Conservation (phyloP, 208 protist species). For the Borovskyia barvae region DNA sequence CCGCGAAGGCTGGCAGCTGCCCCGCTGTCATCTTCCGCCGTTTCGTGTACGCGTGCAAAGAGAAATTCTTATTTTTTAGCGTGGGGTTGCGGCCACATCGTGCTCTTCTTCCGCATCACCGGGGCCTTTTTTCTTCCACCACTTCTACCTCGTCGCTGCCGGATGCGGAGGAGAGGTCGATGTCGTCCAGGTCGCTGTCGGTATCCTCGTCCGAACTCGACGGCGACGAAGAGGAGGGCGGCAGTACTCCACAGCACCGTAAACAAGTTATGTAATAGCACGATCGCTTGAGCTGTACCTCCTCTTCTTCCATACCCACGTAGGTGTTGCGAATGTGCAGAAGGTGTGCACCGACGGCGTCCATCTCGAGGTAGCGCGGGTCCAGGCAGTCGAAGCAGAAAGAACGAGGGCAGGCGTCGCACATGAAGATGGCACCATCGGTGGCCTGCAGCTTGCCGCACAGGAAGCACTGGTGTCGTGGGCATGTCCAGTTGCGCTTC, state of each 20-base stretch:
- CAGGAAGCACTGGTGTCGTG: slow-evolving; percentile 56
- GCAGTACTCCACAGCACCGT: slow-evolving; percentile 64
- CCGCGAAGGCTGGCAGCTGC: too few relatives aligned
- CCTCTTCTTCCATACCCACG: slow-evolving; percentile 69
- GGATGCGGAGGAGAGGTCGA: background rate
- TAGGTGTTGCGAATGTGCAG: slow-evolving; percentile 69
- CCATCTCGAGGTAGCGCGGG: slow-evolving; percentile 71
- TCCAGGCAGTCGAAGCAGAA: slow-evolving; percentile 90
- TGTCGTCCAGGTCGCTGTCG: slow-evolving; percentile 7
- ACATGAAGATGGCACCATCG: slow-evolving; percentile 87
- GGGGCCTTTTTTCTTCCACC: too few relatives aligned
- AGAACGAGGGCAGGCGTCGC: slow-evolving; percentile 61
- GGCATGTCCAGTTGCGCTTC: slow-evolving; percentile 67
- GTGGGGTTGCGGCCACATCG: too few relatives aligned
- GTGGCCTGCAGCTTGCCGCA: slow-evolving; percentile 61
- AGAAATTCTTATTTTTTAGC: too few relatives aligned
- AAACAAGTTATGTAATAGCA: slow-evolving; percentile 86
- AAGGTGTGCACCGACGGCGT: slow-evolving; percentile 46
- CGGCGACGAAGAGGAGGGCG: slow-evolving; percentile 45
- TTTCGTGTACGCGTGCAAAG: too few relatives aligned
- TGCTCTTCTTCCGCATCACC: slow-evolving; percentile 3
- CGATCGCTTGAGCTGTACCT: slow-evolving; percentile 47
- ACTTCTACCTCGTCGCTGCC: slow-evolving; percentile 6
- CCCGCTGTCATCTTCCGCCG: too few relatives aligned
- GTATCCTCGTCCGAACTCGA: slow-evolving; percentile 10